These are phyloP conservation scores for Hypoxylon rickii DNA, from an alignment of 495 filamentous ascomycete species.

Conservation along the genomic window DNA sequence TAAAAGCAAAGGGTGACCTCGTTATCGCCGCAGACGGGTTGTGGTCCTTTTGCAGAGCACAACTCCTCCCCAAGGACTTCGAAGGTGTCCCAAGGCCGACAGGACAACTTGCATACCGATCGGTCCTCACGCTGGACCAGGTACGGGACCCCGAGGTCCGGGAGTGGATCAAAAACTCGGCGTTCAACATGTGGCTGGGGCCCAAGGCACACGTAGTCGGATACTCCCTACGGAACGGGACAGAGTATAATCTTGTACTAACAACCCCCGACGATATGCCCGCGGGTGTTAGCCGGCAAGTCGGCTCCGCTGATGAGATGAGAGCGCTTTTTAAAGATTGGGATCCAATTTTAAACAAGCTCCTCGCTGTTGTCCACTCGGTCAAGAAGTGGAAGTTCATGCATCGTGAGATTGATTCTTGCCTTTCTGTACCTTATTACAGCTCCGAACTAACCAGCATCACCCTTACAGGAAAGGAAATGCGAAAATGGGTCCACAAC, in stretches of 20 bases:
- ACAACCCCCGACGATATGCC: slow-evolving; percentile 53
- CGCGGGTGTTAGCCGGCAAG: slow-evolving; percentile 40
- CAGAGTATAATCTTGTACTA: slow-evolving; percentile 60
- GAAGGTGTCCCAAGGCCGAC: slow-evolving; percentile 51
- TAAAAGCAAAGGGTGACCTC: slow-evolving; percentile 45
- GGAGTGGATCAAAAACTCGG: slow-evolving; percentile 53
- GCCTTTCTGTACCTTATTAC: not conserved
- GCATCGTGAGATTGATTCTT: slow-evolving; percentile 34
- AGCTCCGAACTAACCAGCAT: too few relatives aligned
- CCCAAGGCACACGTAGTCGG: slow-evolving; percentile 58
- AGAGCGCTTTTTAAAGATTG: slow-evolving; percentile 50
- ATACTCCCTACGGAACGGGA: slow-evolving; percentile 56
- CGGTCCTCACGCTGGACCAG: slow-evolving; percentile 51
- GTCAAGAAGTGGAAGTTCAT: slow-evolving; percentile 46
- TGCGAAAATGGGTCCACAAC: slow-evolving; percentile 34
- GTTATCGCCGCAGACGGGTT: slow-evolving; percentile 59
- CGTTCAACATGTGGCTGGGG: slow-evolving; percentile 69
- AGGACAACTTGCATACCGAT: slow-evolving; percentile 61
- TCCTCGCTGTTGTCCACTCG: slow-evolving; percentile 26
- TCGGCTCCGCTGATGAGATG: slow-evolving; percentile 51
- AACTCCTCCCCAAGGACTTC: slow-evolving; percentile 42
- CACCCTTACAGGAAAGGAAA: slow-evolving; percentile 28
- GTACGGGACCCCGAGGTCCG: slow-evolving; percentile 48
- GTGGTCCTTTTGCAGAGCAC: slow-evolving; percentile 50
- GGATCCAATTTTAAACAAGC: slow-evolving; percentile 47